Conservation (phyloP, 1,139 yeast species). For the Wickerhamomyces sp. region DNA sequence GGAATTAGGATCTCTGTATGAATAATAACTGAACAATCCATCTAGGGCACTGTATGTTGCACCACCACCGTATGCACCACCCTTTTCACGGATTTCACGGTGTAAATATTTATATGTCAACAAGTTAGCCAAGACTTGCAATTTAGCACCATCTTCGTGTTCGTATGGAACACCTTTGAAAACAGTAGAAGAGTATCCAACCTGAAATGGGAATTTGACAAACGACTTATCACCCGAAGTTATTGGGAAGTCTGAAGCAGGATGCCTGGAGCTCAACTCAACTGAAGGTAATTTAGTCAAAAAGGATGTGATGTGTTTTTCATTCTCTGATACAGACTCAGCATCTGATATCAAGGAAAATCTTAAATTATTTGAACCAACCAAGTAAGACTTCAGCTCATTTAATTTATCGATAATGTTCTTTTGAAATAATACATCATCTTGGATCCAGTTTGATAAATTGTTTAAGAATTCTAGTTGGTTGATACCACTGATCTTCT, state of each 20-base stretch:
- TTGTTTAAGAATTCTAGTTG: conserved; percentile 70
- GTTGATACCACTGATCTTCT: conserved; percentile 64
- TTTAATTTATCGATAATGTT: conserved; percentile 63
- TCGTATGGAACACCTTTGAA: conserved; percentile 63
- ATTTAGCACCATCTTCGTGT: conserved; percentile 74
- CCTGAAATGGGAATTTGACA: conserved; percentile 82
- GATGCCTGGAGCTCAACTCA: neutral
- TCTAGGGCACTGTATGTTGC: conserved; percentile 77
- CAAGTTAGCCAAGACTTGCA: conserved; percentile 78
- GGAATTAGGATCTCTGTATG: conserved; percentile 93
- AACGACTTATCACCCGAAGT: conserved; percentile 35
- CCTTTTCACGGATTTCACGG: conserved; percentile 87
- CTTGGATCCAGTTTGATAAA: conserved; percentile 52
- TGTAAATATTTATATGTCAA: conserved; percentile 82
- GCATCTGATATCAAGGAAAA: conserved; percentile 61
- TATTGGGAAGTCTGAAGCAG: conserved; percentile 8
- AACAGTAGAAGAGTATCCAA: conserved; percentile 75
- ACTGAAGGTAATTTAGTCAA: conserved; percentile 20
- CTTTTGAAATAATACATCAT: conserved; percentile 45
- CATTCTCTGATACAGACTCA: conserved; percentile 37
- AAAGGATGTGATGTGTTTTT: conserved; percentile 29
- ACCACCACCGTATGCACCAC: conserved; percentile 99
- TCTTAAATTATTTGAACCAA: conserved; percentile 38
- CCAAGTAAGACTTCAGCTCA: conserved; percentile 45
- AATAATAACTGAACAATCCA: conserved; percentile 77